Base-by-base conservation (phyloP, 306 rosid genomes). In the Fragaria ananassa region DNA sequence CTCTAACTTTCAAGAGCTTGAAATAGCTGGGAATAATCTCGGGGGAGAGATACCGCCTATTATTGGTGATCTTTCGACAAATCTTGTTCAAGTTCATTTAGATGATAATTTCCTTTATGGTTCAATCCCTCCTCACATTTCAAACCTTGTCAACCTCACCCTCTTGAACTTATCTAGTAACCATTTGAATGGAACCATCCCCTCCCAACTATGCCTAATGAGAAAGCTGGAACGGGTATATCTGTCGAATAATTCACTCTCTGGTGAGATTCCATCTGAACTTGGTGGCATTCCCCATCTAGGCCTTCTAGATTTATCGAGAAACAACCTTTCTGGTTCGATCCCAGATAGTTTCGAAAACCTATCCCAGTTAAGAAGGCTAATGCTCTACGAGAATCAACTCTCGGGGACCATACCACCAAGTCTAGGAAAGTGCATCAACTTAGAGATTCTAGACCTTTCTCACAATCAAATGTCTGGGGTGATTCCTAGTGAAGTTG, bases 291-390 rank as follows among this genome's bases (percentile, higher is more conserved):
- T 83, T 46, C 77, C 86, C 27, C 97, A 87, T 80, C 86, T 95
- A 14, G 97, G 97, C 34, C 98, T 95, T 74, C 81, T 92, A 23
- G 96, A 95, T 75, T 82, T 95, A 82, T 92, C 98, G 0, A 83
- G 77, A 85, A 95, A 95, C 88, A 89, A 79, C 72, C 91, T 95
- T 58, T 89, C 92, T 8, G 97, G 98, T 72, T 78, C 95, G 5
- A 87, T 95, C 76, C 97, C 98, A 1, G 92, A 95, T 68, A 89
- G 90, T 76, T 92, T 95, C 39, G 85, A 96, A 6, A 92, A 90
- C 64, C 96, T 92, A 72, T 74, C 91, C 17, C 98, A 95, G 86
- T 68, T 92, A 79, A 83, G 97, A 71, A 90, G 90, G 76, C 96
- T 95, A 61, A 60, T 92, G 78, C 93, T 92, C 23, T 86, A 89